Evolutionary conservation across 495 filamentous ascomycete species (phyloP).

Genomic region (Cryomyces minteri): DNA sequence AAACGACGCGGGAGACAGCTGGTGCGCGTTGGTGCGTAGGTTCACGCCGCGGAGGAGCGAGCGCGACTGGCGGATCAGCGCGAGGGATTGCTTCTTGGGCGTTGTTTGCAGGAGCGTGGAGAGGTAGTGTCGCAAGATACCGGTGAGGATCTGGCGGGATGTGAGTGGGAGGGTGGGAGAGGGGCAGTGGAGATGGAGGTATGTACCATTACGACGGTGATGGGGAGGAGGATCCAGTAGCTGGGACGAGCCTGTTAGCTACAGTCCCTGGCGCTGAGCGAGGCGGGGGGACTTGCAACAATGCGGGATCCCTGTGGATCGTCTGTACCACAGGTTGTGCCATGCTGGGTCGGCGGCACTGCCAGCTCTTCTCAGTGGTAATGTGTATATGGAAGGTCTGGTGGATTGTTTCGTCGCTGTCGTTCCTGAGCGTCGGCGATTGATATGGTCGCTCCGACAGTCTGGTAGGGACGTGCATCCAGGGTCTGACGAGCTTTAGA

Average conservation of each 20-base stretch:
- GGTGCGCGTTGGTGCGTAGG: slow-evolving; percentile 59
- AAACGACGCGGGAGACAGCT: slow-evolving; percentile 60
- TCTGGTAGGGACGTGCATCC: too few species aligned
- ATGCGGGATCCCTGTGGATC: slow-evolving; percentile 95
- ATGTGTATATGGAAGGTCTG: too few species aligned
- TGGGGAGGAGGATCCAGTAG: slow-evolving; percentile 97
- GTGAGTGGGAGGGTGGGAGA: not conserved
- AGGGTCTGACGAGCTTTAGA: too few species aligned
- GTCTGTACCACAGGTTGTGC: slow-evolving; percentile 75
- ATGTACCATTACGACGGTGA: slow-evolving; percentile 85
- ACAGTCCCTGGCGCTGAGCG: not conserved
- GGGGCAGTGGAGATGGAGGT: slow-evolving; percentile 1
- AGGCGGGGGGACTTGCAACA: slow-evolving; percentile 47
- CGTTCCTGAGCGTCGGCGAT: too few species aligned
- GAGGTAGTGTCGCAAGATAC: slow-evolving; percentile 89
- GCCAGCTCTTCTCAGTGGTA: too few species aligned
- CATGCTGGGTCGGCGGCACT: slow-evolving; percentile 33
- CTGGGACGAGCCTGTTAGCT: slow-evolving; percentile 23
- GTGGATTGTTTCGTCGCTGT: too few species aligned
- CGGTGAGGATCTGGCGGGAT: slow-evolving; percentile 58
- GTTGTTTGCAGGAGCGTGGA: slow-evolving; percentile 71
- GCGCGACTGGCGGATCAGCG: slow-evolving; percentile 70
- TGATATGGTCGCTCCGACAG: too few species aligned
- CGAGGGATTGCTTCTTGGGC: slow-evolving; percentile 64
- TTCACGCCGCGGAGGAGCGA: slow-evolving; percentile 71